Percentiles rank a stretch among this genome's conserved stretches.
Evolutionary conservation across 2,329 filamentous ascomycete species (phyloP).

Genomic region (Aureobasidium musti): DNA sequence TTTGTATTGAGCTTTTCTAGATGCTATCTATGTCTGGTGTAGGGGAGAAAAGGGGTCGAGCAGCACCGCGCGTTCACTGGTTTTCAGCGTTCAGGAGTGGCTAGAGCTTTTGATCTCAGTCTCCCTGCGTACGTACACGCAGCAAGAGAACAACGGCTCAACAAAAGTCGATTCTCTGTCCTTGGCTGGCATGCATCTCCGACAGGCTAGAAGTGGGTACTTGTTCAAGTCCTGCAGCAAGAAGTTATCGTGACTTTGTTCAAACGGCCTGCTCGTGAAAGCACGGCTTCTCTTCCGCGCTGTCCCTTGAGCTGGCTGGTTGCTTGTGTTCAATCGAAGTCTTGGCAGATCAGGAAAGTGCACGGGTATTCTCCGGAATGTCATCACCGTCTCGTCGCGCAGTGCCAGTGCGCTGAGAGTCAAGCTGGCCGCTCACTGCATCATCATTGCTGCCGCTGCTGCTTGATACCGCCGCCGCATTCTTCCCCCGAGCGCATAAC

Average conservation of each 20-base stretch:
- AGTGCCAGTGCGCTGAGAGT: not conserved
- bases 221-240: not conserved
- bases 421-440: constrained; percentile 10
- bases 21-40: not conserved
- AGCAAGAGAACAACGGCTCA: constrained; percentile 5
- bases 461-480: constrained; percentile 18
- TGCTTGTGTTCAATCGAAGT: not conserved
- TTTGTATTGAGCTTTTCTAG: not conserved
- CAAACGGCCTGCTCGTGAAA: not conserved
- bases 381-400: constrained; percentile 6
- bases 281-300: not conserved
- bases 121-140: constrained; percentile 11
- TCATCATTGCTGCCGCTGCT: constrained; percentile 4
- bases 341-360: not conserved
- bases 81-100: not conserved
- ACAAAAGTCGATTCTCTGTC: not conserved
- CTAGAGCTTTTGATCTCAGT: not conserved
- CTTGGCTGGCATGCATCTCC: not conserved
- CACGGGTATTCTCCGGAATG: constrained; percentile 16
- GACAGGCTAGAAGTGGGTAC: not conserved
- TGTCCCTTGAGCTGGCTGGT: not conserved
- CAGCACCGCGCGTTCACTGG: constrained; percentile 11
- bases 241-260: constrained; percentile 2
- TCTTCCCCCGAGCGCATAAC: constrained; percentile 7
- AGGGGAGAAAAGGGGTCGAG: constrained; percentile 9